Conservation (phyloP, 2,329 filamentous ascomycete species). For the Fusarium nelsonii region DNA sequence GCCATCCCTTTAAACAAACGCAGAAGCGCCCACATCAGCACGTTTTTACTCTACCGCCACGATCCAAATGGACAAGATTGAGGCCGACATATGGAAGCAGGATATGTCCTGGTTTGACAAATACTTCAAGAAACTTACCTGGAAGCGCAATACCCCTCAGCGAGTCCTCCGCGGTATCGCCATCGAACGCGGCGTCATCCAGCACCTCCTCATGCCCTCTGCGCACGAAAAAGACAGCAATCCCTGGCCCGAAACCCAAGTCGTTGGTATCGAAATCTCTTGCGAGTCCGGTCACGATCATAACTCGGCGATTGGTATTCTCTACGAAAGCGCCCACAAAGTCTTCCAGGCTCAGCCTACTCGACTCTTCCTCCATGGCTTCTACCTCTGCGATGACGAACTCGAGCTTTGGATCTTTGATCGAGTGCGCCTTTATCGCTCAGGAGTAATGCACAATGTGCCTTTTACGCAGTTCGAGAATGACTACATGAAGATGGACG, state of each 20-base stretch:
- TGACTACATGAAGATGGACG: slow-evolving; percentile 3
- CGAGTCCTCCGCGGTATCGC: neutral
- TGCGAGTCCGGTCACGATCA: neutral
- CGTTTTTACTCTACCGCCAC: neutral
- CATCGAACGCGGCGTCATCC: neutral
- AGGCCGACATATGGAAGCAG: slow-evolving; percentile 8
- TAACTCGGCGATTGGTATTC: neutral
- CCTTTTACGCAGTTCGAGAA: neutral
- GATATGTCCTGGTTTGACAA: slow-evolving; percentile 1
- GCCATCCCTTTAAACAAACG: too few species aligned
- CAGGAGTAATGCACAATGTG: neutral
- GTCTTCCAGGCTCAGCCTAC: slow-evolving; percentile 2
- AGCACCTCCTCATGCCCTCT: neutral
- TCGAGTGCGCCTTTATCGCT: neutral
- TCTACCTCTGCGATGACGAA: neutral
- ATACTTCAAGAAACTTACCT: neutral
- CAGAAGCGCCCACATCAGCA: neutral
- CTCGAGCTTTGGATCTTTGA: slow-evolving; percentile 9
- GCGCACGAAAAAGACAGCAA: neutral
- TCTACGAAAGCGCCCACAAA: neutral
- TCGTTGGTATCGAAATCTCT: neutral
- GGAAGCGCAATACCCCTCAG: neutral
- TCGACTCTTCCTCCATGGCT: slow-evolving; percentile 1
- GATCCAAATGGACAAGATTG: slow-evolving; percentile 3
- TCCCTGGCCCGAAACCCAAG: slow-evolving; percentile 2